Evolutionary conservation across 163 green algal genomes (phyloP), one percentile per base, ranked within the genome.

Genomic region (Scenedesmus sp.): DNA sequence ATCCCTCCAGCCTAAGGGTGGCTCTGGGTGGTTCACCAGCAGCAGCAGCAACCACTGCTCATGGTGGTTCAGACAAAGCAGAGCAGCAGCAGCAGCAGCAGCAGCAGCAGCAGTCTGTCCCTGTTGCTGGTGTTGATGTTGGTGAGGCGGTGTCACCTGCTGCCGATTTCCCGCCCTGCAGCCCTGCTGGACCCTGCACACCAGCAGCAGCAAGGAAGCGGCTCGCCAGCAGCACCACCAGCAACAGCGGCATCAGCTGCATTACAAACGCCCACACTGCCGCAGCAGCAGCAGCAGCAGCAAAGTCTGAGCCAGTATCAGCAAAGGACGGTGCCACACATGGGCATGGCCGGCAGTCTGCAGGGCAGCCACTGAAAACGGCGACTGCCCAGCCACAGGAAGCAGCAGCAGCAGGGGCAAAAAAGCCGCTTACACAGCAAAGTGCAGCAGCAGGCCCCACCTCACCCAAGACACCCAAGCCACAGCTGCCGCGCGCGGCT

Each of bases 241-340:
- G 46, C 4, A 12, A 59, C 77, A n/a, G 46, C 46, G 2, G 34
- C 77, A n/a, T 8, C 46, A 62, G 12, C 77, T 34, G 70, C 70
- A 52, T 46, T 3, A 15, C 70, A 46, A 15, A 18, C 8, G 18
- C 16, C 3, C 34, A 2, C 34, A 89, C 18, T 13, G 62, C 84
- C 10, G 83, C 83, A 59, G 84, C 18, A 67, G 84, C 84, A 89
- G 84, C 66, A 57, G 60, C 84, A 88, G 84, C 84, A 88, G 84
- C 26, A 20, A 18, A 82, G n/a, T 20, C 9, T 52, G n/a, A 3
- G 26, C 26, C 3, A 55, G 1, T 20, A 23, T 4, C n/a, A 56
- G 1, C 26, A 55, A 52, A 57, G n/a, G 15, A 26, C 15, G 16
- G 26, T 5, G 66, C 66, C n/a, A 34, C 15, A 18, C 66, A 34